Evolutionary conservation across 2,329 filamentous ascomycete species (phyloP), one percentile per base, ranked within the genome.

Genomic region (Cercospora beticola): DNA sequence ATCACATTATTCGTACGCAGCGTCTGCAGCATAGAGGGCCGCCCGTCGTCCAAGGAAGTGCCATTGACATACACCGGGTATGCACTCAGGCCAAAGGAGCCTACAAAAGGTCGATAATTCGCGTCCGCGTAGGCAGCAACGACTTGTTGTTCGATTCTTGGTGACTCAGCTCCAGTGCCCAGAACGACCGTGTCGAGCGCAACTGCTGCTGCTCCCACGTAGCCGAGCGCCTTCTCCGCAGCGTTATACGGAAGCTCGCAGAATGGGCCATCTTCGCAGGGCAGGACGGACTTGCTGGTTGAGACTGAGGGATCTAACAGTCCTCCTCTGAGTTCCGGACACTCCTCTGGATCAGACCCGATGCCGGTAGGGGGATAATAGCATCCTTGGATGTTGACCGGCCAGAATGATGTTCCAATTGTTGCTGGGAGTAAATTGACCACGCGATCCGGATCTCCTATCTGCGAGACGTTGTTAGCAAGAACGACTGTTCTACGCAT

Each of bases 41-140:
- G 21, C 5, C 23, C 49, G 5, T 54, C 49, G 0, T 28, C 6
- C 9, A 23, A 12, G 2, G n/a, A 5, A 14, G 49, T 7, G 49
- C 49, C 28, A 7, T 54, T 54, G 1, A 54, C 49, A 3, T 6
- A 28, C 0, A 4, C 7, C 12, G 23, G 16, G 23, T 54, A 76
- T 3, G 23, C 60, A 23, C 65, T 67, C 8, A 84, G 71, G 0
- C 80, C 79, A 9, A 84, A 74, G 3, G 70, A 66, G 4, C n/a
- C n/a, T n/a, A n/a, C n/a, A n/a, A n/a, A n/a, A n/a, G n/a, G n/a
- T n/a, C n/a, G n/a, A n/a, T n/a, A n/a, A n/a, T n/a, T n/a, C n/a
- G n/a, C n/a, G n/a, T n/a, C n/a, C n/a, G n/a, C n/a, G 54, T 61
- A 69, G 7, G 58, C 33, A 1, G 57, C 65, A 3, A 72, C 18